Evolutionary conservation across 2,329 filamentous ascomycete species (phyloP).

Genomic region (Aspergillus sp.): DNA sequence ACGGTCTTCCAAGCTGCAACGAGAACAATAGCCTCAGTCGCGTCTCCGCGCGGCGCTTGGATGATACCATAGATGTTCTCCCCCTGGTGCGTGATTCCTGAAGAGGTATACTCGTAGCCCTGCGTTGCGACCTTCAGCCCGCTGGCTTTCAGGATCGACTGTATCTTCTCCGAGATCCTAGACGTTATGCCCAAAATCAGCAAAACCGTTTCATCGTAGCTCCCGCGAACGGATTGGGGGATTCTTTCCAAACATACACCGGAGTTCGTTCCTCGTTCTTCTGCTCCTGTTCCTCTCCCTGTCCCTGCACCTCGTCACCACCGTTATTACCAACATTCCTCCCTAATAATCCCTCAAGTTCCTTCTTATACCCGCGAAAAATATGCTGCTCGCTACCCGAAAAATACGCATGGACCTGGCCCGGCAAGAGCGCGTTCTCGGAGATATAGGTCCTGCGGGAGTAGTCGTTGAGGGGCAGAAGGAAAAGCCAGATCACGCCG

Average conservation of each 20-base stretch:
- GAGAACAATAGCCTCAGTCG: constrained; percentile 93
- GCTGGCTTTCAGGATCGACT: constrained; percentile 71
- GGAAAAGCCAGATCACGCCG: constrained; percentile 83
- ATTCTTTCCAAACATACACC: constrained; percentile 21
- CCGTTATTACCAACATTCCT: constrained; percentile 11
- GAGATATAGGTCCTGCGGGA: constrained; percentile 93
- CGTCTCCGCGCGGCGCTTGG: constrained; percentile 90
- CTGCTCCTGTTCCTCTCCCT: constrained; percentile 6
- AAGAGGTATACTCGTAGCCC: constrained; percentile 79
- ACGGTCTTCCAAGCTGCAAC: constrained; percentile 87
- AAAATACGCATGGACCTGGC: constrained; percentile 97
- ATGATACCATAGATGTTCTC: constrained; percentile 94
- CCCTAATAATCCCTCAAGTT: constrained; percentile 60
- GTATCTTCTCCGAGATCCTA: constrained; percentile 67
- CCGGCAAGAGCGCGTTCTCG: constrained; percentile 92
- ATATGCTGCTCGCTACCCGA: constrained; percentile 94
- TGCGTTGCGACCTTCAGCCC: constrained; percentile 88
- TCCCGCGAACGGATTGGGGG: not conserved
- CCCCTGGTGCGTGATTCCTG: constrained; percentile 70
- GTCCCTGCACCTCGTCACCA: constrained; percentile 7
- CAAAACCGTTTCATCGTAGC: not conserved
- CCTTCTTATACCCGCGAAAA: constrained; percentile 84
- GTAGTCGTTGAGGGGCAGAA: constrained; percentile 87
- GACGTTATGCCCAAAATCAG: constrained; percentile 13
- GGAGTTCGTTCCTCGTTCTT: constrained; percentile 25